A percentile compares a stretch with the other conserved stretches of the same genome.
Conservation (phyloP, 305 asterid genomes). For the Andrographis paniculata region DNA sequence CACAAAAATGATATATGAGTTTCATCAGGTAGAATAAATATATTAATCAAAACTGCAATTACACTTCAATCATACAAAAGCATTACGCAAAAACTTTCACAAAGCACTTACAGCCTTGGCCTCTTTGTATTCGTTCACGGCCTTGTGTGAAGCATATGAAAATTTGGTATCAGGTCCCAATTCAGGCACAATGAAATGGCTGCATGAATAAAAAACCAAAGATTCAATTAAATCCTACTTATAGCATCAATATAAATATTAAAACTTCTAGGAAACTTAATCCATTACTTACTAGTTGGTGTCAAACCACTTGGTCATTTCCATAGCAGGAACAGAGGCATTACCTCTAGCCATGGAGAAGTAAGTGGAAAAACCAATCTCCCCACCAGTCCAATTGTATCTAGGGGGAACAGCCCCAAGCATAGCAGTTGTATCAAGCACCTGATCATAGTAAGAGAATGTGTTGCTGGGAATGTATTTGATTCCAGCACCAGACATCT, state of each 20-base stretch:
- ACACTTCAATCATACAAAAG: too few species aligned
- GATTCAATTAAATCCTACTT: constrained; percentile 1
- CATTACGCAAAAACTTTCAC: too few species aligned
- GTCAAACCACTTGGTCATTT: constrained; percentile 95
- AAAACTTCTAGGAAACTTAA: neutral
- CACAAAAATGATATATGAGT: constrained; percentile 8
- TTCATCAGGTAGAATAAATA: too few species aligned
- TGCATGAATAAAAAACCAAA: constrained; percentile 22
- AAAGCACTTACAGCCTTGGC: constrained; percentile 65
- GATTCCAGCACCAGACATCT: constrained; percentile 69
- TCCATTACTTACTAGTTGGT: constrained; percentile 74
- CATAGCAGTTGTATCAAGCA: constrained; percentile 76
- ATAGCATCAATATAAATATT: neutral
- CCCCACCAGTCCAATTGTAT: constrained; percentile 77
- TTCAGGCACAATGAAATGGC: constrained; percentile 92
- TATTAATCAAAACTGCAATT: neutral
- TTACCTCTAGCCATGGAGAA: constrained; percentile 94
- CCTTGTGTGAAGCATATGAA: constrained; percentile 85
- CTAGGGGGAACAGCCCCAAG: constrained; percentile 84
- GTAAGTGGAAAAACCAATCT: constrained; percentile 67
- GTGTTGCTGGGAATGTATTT: constrained; percentile 88
- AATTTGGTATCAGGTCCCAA: constrained; percentile 88
- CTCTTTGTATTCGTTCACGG: constrained; percentile 83
- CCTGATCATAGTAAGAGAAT: constrained; percentile 74
- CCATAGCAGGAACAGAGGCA: constrained; percentile 89